Conservation (phyloP, 192 early-diverging fungal species). For the Lobulomyces angularis region DNA sequence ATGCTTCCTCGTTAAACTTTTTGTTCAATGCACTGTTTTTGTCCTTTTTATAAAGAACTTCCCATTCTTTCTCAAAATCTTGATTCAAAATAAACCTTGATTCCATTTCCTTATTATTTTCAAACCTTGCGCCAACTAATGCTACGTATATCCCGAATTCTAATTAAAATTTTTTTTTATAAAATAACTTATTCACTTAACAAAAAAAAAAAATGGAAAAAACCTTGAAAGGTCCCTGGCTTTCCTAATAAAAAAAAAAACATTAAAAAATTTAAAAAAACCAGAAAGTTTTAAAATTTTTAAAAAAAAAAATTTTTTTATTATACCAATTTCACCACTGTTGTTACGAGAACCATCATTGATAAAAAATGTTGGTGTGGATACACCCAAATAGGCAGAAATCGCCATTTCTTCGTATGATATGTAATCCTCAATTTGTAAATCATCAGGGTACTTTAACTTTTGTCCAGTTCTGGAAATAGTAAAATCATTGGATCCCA, state of each 20-base stretch:
- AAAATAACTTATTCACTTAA: too few species aligned
- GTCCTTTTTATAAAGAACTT: too few species aligned
- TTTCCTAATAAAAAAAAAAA: too few species aligned
- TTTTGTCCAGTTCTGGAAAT: constrained; percentile 2
- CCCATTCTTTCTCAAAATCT: too few species aligned
- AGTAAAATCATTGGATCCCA: constrained; percentile 7
- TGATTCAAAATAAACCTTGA: constrained; percentile 5
- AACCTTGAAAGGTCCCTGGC: constrained; percentile 1
- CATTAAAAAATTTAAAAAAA: too few species aligned
- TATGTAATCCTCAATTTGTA: constrained; percentile 15
- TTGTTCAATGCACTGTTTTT: too few species aligned
- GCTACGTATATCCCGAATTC: constrained; percentile 12
- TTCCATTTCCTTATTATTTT: constrained; percentile 14
- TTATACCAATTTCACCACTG: too few species aligned
- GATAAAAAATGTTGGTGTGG: constrained; percentile 16
- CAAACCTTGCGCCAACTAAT: constrained; percentile 22
- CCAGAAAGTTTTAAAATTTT: too few species aligned
- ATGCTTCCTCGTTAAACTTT: constrained; percentile 10
- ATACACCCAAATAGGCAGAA: constrained; percentile 15
- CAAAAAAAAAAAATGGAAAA: too few species aligned
- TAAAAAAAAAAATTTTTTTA: too few species aligned
- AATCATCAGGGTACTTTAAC: neutral
- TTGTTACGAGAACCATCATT: constrained; percentile 17
- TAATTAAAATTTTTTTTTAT: too few species aligned
- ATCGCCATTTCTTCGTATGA: constrained; percentile 23